A percentile compares a stretch with the other conserved stretches of the same genome.
Evolutionary conservation across 805 yeast species (phyloP).

Genomic region (Starmerella cellae): DNA sequence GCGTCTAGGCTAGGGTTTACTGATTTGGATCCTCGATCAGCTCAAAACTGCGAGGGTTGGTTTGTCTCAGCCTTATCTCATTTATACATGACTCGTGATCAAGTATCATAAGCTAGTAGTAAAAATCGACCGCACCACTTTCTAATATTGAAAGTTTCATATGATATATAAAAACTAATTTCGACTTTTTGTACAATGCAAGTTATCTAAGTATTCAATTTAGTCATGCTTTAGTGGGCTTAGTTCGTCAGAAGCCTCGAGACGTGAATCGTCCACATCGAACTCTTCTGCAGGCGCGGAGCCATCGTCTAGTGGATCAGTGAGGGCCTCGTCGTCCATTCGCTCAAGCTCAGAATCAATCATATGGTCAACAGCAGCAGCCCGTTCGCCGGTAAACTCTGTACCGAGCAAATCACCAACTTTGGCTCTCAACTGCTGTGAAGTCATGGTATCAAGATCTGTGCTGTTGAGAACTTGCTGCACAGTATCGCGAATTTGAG

Average conservation of each 20-base stretch:
- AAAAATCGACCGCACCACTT: too few relatives aligned
- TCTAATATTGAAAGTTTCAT: too few relatives aligned
- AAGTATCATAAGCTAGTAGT: too few relatives aligned
- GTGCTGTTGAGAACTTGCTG: constrained; percentile 24
- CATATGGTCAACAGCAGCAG: constrained; percentile 25
- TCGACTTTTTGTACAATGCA: too few relatives aligned
- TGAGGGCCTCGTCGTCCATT: constrained; percentile 12
- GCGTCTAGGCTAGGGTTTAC: too few relatives aligned
- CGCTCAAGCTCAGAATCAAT: constrained; percentile 31
- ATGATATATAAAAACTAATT: too few relatives aligned
- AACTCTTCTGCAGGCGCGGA: background rate
- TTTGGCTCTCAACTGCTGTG: constrained; percentile 26
- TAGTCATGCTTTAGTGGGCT: background rate
- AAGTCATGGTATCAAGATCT: constrained; percentile 29
- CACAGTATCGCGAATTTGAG: constrained; percentile 24
- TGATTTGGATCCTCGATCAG: too few relatives aligned
- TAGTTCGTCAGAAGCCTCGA: background rate
- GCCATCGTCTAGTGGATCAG: background rate
- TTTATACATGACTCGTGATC: too few relatives aligned
- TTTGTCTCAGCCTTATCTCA: too few relatives aligned
- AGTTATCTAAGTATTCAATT: too few relatives aligned
- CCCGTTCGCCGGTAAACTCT: constrained; percentile 24
- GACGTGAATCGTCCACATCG: constrained; percentile 5
- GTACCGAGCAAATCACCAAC: constrained; percentile 29
- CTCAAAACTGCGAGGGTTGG: too few relatives aligned